These are phyloP conservation scores for Globisporangium acanthophoron DNA, from an alignment of 352 stramenopile species.

Conservation along the genomic window DNA sequence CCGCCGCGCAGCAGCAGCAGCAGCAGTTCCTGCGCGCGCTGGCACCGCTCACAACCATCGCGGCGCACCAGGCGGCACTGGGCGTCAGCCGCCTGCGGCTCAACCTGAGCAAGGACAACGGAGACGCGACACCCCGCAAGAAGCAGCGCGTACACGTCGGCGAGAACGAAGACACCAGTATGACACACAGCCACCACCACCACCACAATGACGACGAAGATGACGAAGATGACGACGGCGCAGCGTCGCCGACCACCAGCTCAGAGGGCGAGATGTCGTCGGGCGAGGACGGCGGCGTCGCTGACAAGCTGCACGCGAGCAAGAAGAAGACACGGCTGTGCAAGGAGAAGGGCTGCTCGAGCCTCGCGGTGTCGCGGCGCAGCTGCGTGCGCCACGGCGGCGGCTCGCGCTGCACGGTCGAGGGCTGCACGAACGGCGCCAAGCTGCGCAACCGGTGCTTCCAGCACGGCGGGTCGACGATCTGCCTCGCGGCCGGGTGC, in stretches of 20 bases:
- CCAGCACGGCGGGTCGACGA: constrained; percentile 34
- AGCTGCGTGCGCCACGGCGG: constrained; percentile 35
- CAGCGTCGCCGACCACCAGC: constrained; percentile 9
- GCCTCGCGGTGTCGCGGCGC: constrained; percentile 28
- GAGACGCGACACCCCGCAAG: not conserved
- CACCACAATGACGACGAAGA: not conserved
- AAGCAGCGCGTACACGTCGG: not conserved
- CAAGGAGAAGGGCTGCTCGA: constrained; percentile 28
- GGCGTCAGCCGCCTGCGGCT: not conserved
- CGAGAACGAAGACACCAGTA: not conserved
- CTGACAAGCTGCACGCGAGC: constrained; percentile 10
- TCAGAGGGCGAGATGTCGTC: constrained; percentile 11
- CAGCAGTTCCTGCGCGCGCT: not conserved
- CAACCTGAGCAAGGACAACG: not conserved
- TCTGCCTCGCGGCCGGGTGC: constrained; percentile 26
- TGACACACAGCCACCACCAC: constrained; percentile 3
- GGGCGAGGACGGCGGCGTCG: constrained; percentile 13
- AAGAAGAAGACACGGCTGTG: constrained; percentile 39
- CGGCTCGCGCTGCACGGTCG: constrained; percentile 29
- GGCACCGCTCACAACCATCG: constrained; percentile 6
- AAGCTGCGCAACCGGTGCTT: constrained; percentile 38
- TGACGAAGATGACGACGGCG: constrained; percentile 18
- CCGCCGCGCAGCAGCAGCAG: not conserved
- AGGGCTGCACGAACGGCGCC: constrained; percentile 30
- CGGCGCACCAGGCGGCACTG: constrained; percentile 2